Percentiles rank a stretch among this genome's conserved stretches.
phyloP scores from a whole-genome alignment of 441 rosid genomes.

The Erodium trifolium region DNA sequence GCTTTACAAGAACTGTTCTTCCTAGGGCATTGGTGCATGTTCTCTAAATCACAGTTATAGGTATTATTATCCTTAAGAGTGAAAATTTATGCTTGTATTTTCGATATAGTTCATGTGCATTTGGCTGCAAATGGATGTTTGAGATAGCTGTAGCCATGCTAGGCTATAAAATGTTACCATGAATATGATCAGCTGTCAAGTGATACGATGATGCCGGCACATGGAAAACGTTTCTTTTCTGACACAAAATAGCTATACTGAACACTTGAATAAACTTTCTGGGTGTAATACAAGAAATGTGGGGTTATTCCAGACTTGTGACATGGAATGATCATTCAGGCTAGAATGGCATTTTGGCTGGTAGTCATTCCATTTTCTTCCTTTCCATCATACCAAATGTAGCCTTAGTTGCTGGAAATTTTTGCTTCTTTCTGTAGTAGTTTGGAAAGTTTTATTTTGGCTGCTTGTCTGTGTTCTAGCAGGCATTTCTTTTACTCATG shows the following conservation, averaged over 20 bases:
- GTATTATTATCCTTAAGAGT: neutral
- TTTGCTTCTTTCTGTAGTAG: too few species aligned
- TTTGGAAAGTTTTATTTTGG: neutral
- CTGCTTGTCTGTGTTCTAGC: conserved; percentile 9
- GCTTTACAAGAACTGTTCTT: neutral
- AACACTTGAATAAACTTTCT: too few species aligned
- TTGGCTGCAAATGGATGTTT: neutral
- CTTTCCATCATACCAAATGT: too few species aligned
- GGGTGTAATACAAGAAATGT: too few species aligned
- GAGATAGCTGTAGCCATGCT: neutral
- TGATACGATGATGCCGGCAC: neutral
- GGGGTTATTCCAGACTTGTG: too few species aligned
- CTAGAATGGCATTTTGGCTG: too few species aligned
- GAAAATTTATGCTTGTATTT: neutral
- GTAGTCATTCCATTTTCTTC: too few species aligned
- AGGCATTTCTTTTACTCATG: conserved; percentile 3
- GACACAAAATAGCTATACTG: too few species aligned
- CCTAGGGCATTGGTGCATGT: neutral
- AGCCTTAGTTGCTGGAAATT: too few species aligned
- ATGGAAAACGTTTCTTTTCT: neutral
- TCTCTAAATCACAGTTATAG: conserved; percentile 4
- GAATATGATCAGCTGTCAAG: neutral
- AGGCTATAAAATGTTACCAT: neutral
- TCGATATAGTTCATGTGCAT: neutral
- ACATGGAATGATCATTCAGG: too few species aligned